phyloP scores from a whole-genome alignment of 257 asterid species.

The Thymus quinquecostatus region DNA sequence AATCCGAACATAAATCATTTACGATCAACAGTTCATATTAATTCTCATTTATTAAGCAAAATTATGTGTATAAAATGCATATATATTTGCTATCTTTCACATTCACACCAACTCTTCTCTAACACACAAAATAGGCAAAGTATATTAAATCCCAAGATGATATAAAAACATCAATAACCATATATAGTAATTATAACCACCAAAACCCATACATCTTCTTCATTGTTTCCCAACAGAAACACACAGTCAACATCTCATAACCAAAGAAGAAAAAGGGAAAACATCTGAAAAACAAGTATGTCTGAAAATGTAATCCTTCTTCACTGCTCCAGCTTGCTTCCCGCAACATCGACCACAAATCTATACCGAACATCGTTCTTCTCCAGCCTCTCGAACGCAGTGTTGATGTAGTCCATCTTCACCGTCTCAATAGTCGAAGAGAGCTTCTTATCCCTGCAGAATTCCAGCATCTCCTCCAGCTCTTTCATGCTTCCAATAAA shows the following conservation, averaged over 20 bases:
- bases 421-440: slow-evolving; percentile 75
- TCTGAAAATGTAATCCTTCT: background rate
- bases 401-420: slow-evolving; percentile 87
- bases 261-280: background rate
- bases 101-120: slow-evolving; percentile 23
- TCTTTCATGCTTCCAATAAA: slow-evolving; percentile 90
- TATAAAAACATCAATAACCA: background rate
- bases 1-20: no score
- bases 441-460: slow-evolving; percentile 81
- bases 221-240: slow-evolving; percentile 8
- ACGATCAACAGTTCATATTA: no score
- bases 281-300: background rate
- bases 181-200: background rate
- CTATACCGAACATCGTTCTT: slow-evolving; percentile 92
- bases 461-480: slow-evolving; percentile 81
- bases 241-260: background rate
- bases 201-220: slow-evolving; percentile 17
- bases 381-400: slow-evolving; percentile 84
- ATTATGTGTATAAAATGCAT: background rate
- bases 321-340: slow-evolving; percentile 70
- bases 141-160: slow-evolving; percentile 11
- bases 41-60: no score
- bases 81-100: slow-evolving; percentile 23
- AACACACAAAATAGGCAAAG: slow-evolving; percentile 2
- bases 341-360: slow-evolving; percentile 88